Evolutionary conservation across 2,329 filamentous ascomycete genomes (phyloP).

Genomic region (Fusarium transvaalense): DNA sequence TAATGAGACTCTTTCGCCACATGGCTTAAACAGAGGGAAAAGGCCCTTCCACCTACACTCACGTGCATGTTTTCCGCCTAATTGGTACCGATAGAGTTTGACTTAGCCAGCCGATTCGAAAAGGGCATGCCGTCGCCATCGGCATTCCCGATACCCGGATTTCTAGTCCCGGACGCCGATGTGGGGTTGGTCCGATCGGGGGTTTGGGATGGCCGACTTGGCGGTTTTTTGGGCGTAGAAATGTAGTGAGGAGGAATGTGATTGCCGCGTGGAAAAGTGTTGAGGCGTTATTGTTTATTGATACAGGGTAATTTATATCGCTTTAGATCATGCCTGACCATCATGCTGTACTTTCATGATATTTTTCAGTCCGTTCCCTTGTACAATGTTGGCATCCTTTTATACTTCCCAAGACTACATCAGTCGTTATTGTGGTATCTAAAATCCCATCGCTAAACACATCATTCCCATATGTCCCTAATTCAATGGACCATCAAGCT

Average conservation of each 20-base stretch:
- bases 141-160: conserved; percentile 8
- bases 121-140: conserved; percentile 25
- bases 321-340: too few species aligned
- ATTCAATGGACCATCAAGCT: not conserved
- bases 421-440: conserved; percentile 29
- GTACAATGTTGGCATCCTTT: not conserved
- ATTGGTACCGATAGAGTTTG: not conserved
- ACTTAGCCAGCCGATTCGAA: conserved; percentile 9
- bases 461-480: not conserved
- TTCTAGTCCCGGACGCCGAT: conserved; percentile 17
- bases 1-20: conserved; percentile 25
- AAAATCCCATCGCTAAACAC: conserved; percentile 12
- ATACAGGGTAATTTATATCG: not conserved
- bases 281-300: not conserved
- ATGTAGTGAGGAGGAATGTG: conserved; percentile 23
- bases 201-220: conserved; percentile 1
- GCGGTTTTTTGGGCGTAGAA: not conserved
- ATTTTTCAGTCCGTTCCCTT: not conserved
- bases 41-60: conserved; percentile 2
- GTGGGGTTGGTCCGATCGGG: conserved; percentile 18
- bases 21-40: not conserved
- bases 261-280: not conserved
- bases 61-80: conserved; percentile 14
- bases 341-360: not conserved
- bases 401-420: conserved; percentile 4